Conservation (phyloP, 192 early-diverging fungal genomes). For the Gryganskiella cystojenkinii region DNA sequence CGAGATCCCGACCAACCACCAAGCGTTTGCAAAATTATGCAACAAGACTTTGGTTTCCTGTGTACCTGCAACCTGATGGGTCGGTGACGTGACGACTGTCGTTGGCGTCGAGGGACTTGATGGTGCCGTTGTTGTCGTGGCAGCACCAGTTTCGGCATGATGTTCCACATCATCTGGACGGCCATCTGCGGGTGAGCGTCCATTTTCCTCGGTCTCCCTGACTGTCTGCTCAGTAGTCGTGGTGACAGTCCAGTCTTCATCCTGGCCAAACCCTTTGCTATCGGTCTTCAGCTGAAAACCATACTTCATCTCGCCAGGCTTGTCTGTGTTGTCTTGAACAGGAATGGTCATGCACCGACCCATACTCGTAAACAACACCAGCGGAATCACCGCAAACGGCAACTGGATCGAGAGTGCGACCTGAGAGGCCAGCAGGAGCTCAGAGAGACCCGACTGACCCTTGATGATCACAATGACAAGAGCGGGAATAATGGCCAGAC, state of each 20-base stretch:
- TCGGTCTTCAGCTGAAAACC: conserved; percentile 3
- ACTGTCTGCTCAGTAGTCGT: not conserved
- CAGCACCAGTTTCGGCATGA: conserved; percentile 8
- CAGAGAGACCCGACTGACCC: conserved; percentile 71
- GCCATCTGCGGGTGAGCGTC: not conserved
- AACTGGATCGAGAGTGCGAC: conserved; percentile 84
- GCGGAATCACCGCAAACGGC: conserved; percentile 85
- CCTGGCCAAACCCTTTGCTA: no score
- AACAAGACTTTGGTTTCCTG: conserved; percentile 8
- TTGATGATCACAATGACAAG: conserved; percentile 70
- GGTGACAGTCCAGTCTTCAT: not conserved
- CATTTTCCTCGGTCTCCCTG: not conserved
- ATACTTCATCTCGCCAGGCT: conserved; percentile 26
- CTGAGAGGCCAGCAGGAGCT: conserved; percentile 75
- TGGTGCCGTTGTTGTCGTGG: not conserved
- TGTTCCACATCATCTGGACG: conserved; percentile 6
- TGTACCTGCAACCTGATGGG: not conserved
- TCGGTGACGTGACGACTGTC: not conserved
- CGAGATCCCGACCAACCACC: conserved; percentile 42
- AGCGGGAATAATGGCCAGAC: conserved; percentile 78
- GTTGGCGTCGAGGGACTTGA: not conserved
- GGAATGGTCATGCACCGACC: conserved; percentile 62
- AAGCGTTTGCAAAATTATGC: conserved; percentile 51
- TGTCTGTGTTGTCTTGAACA: conserved; percentile 33
- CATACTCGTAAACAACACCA: conserved; percentile 74